These are phyloP conservation scores for Teratosphaeria destructans DNA, from an alignment of 2,329 filamentous ascomycete species.

Conservation along the genomic window DNA sequence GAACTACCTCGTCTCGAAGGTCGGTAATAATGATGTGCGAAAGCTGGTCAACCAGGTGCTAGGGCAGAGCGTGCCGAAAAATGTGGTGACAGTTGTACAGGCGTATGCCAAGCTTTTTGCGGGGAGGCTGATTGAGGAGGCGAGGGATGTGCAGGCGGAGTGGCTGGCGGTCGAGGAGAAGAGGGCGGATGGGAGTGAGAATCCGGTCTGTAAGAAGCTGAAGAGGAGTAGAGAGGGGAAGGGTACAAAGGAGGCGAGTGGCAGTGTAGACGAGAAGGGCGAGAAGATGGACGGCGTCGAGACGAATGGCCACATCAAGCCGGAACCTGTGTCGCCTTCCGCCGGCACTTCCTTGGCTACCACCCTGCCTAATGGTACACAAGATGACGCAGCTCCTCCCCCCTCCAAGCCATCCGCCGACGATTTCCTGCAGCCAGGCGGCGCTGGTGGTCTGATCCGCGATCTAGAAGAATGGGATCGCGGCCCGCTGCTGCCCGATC, in stretches of 20 bases:
- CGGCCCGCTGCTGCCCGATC: slow-evolving; percentile 59
- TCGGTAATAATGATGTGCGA: slow-evolving; percentile 59
- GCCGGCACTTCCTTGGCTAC: not conserved
- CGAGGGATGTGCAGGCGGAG: slow-evolving; percentile 60
- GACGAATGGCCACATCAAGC: not conserved
- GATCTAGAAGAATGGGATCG: slow-evolving; percentile 29
- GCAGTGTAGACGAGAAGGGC: slow-evolving; percentile 10
- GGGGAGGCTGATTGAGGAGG: slow-evolving; percentile 63
- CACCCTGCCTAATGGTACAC: not conserved
- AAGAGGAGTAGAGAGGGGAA: slow-evolving; percentile 1
- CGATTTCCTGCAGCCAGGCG: slow-evolving; percentile 11
- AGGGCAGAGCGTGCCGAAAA: slow-evolving; percentile 64
- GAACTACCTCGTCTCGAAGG: slow-evolving; percentile 57
- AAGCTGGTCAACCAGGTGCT: slow-evolving; percentile 72
- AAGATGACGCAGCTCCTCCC: not conserved
- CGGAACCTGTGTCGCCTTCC: not conserved
- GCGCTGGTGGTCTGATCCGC: slow-evolving; percentile 16
- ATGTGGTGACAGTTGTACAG: slow-evolving; percentile 64
- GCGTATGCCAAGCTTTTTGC: slow-evolving; percentile 68
- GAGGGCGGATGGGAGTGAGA: slow-evolving; percentile 37
- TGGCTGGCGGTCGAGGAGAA: slow-evolving; percentile 53
- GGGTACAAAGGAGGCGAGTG: slow-evolving; percentile 10
- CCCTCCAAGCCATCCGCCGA: not conserved
- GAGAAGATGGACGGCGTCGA: not conserved
- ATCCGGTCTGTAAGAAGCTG: slow-evolving; percentile 27